Evolutionary conservation across 352 stramenopile species (phyloP), one percentile per base, ranked within the genome.

Genomic region (Hyaloperonospora brassicae): DNA sequence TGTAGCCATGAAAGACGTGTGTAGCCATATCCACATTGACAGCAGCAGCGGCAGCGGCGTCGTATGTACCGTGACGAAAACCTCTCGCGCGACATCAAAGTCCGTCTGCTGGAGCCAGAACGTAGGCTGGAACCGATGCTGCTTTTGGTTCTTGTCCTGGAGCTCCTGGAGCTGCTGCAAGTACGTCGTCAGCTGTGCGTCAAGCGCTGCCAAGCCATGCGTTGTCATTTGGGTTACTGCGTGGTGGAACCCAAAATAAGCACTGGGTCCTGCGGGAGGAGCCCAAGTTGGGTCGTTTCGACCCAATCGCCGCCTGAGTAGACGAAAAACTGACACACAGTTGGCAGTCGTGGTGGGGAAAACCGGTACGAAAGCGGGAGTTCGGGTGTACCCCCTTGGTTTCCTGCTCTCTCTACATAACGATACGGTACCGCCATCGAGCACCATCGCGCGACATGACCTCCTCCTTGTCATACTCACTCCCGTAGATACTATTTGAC

Each of bases 51-150:
- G 24, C 13, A 49, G 22, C 7, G 31, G 12, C 8, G 8, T 13
- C n/a, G 11, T 14, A 22, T 63, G 5, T 65, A 93, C 83, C 66
- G 80, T 80, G 5, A 89, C 57, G 41, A 91, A 87, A 40, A 93
- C 83, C 52, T 91, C 81, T 36, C 80, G 70, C 38, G 80, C 83
- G 47, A 91, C 70, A 61, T 72, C 74, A 55, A 91, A 93, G 30
- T 93, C 83, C 14, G 66, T 57, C 39, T 89, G 66, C 52, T 86
- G 66, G 53, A 88, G 60, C 83, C 83, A 93, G 60, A 93, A 93
- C 2, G 68, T 73, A 17, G 83, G 74, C 57, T 79, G 71, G 59
- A 93, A 93, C 31, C 57, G 55, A 34, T 71, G 67, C 46, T 85
- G 64, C 46, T 69, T 51, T 22, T 72, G 76, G 57, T 79, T 85